These are phyloP conservation scores for Leishmania arabica DNA, from an alignment of 208 protist species.

Conservation along the genomic window DNA sequence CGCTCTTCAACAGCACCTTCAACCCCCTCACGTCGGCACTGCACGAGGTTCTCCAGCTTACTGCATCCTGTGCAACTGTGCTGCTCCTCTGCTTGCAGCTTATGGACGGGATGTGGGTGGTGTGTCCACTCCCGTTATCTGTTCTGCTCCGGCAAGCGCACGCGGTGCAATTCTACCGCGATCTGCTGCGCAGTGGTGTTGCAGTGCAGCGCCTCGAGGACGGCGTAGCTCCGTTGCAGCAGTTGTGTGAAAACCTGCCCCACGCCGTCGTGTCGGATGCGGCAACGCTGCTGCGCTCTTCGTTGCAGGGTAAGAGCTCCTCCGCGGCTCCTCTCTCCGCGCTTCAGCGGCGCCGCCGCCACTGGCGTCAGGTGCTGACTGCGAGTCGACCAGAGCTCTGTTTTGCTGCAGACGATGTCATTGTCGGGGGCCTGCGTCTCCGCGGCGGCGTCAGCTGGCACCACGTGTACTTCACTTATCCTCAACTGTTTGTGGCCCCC, in stretches of 20 bases:
- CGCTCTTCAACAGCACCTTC: constrained; percentile 38
- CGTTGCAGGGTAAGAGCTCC: not conserved
- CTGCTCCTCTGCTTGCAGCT: constrained; percentile 12
- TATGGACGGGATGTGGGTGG: not conserved
- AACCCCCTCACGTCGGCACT: constrained; percentile 36
- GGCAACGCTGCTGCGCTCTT: not conserved
- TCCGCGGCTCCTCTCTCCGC: not conserved
- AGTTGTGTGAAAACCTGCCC: constrained; percentile 39
- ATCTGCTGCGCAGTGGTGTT: constrained; percentile 20
- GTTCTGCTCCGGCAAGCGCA: constrained; percentile 3
- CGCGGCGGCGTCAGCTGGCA: constrained; percentile 40
- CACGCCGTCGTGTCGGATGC: constrained; percentile 14
- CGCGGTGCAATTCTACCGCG: constrained; percentile 11
- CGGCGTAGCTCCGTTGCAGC: constrained; percentile 20
- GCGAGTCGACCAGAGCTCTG: constrained; percentile 15
- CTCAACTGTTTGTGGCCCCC: constrained; percentile 36
- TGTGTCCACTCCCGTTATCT: constrained; percentile 1
- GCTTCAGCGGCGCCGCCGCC: constrained; percentile 23
- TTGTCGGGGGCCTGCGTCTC: constrained; percentile 54
- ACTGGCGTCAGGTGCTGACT: constrained; percentile 17
- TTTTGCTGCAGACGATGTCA: constrained; percentile 45
- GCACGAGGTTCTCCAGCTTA: constrained; percentile 24
- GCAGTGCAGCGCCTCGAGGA: constrained; percentile 21
- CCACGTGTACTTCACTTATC: constrained; percentile 71
- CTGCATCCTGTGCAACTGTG: constrained; percentile 17